A percentile compares a stretch with the other conserved stretches of the same genome.
These are phyloP conservation scores for Ophiostoma quercus DNA, from an alignment of 2,329 filamentous ascomycete genomes.

Conservation along the genomic window DNA sequence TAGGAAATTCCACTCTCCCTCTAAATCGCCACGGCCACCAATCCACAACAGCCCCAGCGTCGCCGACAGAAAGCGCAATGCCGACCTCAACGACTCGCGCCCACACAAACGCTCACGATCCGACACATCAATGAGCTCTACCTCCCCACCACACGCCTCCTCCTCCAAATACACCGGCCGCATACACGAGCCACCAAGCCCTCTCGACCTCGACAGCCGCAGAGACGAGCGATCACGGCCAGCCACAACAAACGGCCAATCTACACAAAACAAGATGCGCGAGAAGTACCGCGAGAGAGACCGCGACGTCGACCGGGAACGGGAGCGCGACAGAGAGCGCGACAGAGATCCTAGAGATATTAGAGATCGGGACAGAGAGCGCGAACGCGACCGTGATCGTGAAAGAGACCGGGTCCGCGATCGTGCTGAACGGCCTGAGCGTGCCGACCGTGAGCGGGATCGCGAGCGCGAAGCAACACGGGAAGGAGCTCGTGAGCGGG, in stretches of 20 bases:
- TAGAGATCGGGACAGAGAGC: constrained; percentile 12
- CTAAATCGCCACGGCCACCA: constrained; percentile 32
- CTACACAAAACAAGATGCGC: constrained; percentile 12
- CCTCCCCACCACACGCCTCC: constrained; percentile 21
- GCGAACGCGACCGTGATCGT: constrained; percentile 7
- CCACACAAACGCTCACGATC: constrained; percentile 45
- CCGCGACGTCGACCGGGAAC: not conserved
- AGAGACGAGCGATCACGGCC: constrained; percentile 22
- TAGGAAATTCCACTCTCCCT: constrained; percentile 29
- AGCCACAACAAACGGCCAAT: constrained; percentile 19
- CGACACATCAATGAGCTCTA: constrained; percentile 33
- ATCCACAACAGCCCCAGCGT: constrained; percentile 36
- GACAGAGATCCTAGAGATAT: constrained; percentile 11
- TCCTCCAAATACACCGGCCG: constrained; percentile 20
- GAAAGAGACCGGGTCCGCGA: not conserved
- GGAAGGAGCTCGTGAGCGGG: constrained; percentile 16
- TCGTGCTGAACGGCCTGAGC: constrained; percentile 12
- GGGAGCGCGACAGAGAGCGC: constrained; percentile 9
- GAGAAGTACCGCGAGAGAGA: constrained; percentile 20
- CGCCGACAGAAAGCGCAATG: constrained; percentile 44
- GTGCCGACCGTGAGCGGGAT: constrained; percentile 6
- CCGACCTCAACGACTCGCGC: constrained; percentile 44
- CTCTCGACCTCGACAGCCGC: constrained; percentile 24
- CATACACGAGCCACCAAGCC: constrained; percentile 24
- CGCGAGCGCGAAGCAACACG: constrained; percentile 16